A percentile compares a stretch with the other conserved stretches of the same genome.
Evolutionary conservation across 2,329 filamentous ascomycete genomes (phyloP).

Genomic region (Iodosphaeria phyllophila): DNA sequence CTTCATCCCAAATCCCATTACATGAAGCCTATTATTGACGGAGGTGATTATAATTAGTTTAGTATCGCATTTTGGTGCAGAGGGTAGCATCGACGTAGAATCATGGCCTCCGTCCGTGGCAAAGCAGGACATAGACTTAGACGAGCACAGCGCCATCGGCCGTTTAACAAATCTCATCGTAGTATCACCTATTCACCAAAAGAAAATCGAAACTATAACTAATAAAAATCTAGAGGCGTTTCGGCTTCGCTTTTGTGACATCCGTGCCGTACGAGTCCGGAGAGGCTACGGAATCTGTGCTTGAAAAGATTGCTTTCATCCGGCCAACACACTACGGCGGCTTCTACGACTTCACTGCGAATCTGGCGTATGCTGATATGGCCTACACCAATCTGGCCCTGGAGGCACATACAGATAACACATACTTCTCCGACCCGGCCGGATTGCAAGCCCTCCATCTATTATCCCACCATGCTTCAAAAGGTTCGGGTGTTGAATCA

Average conservation of each 20-base stretch:
- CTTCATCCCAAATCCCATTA: neutral
- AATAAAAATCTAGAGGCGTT: slow-evolving; percentile 28
- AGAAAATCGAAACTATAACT: neutral
- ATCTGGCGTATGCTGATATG: slow-evolving; percentile 74
- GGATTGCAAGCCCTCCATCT: slow-evolving; percentile 88
- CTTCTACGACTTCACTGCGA: slow-evolving; percentile 67
- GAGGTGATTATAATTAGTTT: slow-evolving; percentile 4
- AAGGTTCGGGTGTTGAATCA: slow-evolving; percentile 3
- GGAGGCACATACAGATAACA: slow-evolving; percentile 79
- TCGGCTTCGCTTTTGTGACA: slow-evolving; percentile 64
- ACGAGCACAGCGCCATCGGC: slow-evolving; percentile 33
- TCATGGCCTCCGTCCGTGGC: slow-evolving; percentile 34
- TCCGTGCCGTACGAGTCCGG: slow-evolving; percentile 46
- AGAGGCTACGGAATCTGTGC: slow-evolving; percentile 51
- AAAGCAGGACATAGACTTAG: slow-evolving; percentile 40
- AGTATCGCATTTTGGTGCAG: slow-evolving; percentile 11
- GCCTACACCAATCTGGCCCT: slow-evolving; percentile 79
- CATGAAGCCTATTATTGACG: neutral
- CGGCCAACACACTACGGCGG: slow-evolving; percentile 79
- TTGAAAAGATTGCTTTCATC: slow-evolving; percentile 73
- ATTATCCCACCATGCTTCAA: slow-evolving; percentile 43
- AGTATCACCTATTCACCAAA: slow-evolving; percentile 2
- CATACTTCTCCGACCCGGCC: slow-evolving; percentile 85
- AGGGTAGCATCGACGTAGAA: slow-evolving; percentile 14
- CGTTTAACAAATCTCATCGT: slow-evolving; percentile 46